A percentile compares a stretch with the other conserved stretches of the same genome.
Conservation (phyloP, 2,329 filamentous ascomycete species). For the Claviceps monticola region DNA sequence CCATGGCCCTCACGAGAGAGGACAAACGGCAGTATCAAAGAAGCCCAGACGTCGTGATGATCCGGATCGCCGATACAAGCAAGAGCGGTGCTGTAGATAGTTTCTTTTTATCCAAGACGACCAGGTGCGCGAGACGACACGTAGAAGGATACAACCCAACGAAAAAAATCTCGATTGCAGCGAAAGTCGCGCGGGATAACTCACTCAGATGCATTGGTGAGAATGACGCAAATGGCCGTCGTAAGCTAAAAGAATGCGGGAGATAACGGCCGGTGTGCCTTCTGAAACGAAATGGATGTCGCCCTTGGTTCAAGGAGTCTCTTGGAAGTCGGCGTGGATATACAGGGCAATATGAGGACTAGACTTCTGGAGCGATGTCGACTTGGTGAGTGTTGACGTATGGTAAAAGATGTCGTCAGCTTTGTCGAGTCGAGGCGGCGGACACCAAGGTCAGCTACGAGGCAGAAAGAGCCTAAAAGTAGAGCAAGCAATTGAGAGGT, state of each 20-base stretch:
- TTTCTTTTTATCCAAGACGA: neutral
- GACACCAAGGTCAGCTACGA: neutral
- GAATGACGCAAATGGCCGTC: neutral
- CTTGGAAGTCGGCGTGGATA: neutral
- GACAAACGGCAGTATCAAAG: slow-evolving; percentile 6
- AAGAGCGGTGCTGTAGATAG: neutral
- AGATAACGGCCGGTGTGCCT: neutral
- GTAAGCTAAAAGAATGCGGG: neutral
- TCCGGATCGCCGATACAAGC: neutral
- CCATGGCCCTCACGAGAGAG: slow-evolving; percentile 17
- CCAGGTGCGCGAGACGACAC: neutral
- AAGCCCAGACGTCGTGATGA: neutral
- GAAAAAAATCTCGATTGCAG: neutral
- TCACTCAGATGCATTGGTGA: neutral
- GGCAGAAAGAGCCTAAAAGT: neutral
- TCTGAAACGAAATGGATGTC: neutral
- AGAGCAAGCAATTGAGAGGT: neutral
- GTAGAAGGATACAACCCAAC: neutral
- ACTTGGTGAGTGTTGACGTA: neutral
- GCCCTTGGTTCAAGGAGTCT: neutral
- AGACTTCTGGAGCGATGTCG: neutral
- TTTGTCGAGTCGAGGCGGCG: neutral
- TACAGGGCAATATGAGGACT: neutral
- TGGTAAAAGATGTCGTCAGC: neutral
- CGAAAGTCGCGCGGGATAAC: neutral